Evolutionary conservation across 176 grass and related monocot species (phyloP).

Genomic region (Paspalum notatum): DNA sequence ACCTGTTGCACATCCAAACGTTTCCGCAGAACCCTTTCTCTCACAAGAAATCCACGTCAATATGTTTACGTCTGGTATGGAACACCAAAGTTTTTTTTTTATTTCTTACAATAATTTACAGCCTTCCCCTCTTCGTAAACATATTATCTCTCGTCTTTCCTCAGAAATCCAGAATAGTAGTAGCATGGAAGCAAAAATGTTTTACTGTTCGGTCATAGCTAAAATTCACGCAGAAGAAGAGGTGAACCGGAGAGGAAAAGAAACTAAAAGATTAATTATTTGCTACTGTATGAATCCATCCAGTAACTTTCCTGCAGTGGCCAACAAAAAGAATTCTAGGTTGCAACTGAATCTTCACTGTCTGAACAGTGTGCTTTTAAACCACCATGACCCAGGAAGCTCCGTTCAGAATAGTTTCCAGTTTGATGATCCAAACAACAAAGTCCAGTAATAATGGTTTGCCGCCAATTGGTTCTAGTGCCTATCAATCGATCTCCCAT

Average conservation of each 20-base stretch:
- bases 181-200: no score
- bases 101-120: not conserved
- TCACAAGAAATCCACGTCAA: no score
- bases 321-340: not conserved
- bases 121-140: no score
- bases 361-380: not conserved
- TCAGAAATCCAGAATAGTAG: no score
- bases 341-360: not conserved
- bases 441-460: not conserved
- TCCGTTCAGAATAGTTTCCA: conserved; percentile 16
- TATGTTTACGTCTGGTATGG: no score
- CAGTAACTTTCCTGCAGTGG: not conserved
- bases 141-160: no score
- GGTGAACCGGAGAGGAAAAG: not conserved
- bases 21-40: no score
- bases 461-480: not conserved
- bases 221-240: not conserved
- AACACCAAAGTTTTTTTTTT: no score
- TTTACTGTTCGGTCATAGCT: no score
- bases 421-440: no score
- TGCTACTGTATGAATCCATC: not conserved
- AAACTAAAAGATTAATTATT: not conserved
- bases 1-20: no score
- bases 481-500: not conserved
- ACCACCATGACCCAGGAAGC: not conserved